Evolutionary conservation across 805 yeast species (phyloP).

Genomic region (Suhomyces sp.): DNA sequence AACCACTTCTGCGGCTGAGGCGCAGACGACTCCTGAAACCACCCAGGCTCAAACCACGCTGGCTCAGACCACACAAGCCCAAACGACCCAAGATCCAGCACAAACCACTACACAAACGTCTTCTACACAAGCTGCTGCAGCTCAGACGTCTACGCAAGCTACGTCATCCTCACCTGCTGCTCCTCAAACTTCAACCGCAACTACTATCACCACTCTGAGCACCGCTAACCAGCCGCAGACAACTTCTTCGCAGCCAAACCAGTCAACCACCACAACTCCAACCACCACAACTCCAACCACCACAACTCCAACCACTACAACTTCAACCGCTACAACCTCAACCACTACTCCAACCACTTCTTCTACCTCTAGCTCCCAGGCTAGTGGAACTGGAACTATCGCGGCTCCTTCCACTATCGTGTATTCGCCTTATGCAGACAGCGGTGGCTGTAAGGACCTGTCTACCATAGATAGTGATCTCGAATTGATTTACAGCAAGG

Average conservation of each 20-base stretch:
- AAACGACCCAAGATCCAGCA: not conserved
- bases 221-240: slow-evolving; percentile 18
- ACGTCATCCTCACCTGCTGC: slow-evolving; percentile 8
- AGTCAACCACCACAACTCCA: slow-evolving; percentile 1
- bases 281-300: slow-evolving; percentile 5
- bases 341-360: slow-evolving; percentile 5
- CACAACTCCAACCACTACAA: slow-evolving; percentile 6
- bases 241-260: slow-evolving; percentile 15
- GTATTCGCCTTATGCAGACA: slow-evolving; percentile 75
- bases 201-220: not conserved
- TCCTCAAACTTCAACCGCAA: not conserved
- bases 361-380: slow-evolving; percentile 9
- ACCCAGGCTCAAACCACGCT: slow-evolving; percentile 13
- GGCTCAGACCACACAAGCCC: not conserved
- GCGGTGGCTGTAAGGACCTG: slow-evolving; percentile 63
- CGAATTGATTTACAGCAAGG: slow-evolving; percentile 51
- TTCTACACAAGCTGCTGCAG: slow-evolving; percentile 16
- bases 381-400: slow-evolving; percentile 16
- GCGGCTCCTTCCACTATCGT: slow-evolving; percentile 58
- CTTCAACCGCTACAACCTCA: too few species aligned
- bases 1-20: slow-evolving; percentile 9
- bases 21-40: not conserved
- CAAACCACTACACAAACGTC: not conserved
- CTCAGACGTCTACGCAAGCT: slow-evolving; percentile 6
- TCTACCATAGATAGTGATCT: slow-evolving; percentile 58